A percentile compares a stretch with the other conserved stretches of the same genome.
Evolutionary conservation across 2,329 filamentous ascomycete species (phyloP).

Genomic region (Pestalotiopsis sp.): DNA sequence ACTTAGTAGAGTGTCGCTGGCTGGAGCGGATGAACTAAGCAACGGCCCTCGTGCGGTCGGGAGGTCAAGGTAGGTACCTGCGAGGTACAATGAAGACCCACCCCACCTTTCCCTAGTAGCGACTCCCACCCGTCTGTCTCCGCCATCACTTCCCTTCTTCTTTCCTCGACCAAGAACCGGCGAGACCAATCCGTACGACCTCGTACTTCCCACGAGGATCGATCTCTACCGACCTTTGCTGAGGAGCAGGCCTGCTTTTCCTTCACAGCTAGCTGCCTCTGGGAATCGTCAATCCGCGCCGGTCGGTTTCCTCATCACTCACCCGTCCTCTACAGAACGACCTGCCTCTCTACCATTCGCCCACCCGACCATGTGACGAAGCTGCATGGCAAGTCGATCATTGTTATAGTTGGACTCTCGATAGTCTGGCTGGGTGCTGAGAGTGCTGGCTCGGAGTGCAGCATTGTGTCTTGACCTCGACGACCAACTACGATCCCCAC

Average conservation of each 20-base stretch:
- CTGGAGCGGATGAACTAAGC: constrained; percentile 22
- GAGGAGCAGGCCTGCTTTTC: constrained; percentile 4
- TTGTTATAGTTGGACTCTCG: constrained; percentile 31
- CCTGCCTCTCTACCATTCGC: background rate
- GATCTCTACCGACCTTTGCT: constrained; percentile 4
- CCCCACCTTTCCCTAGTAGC: constrained; percentile 15
- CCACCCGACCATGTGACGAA: constrained; percentile 13
- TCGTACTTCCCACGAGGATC: constrained; percentile 21
- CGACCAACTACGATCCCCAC: constrained; percentile 8
- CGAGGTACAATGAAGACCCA: constrained; percentile 14
- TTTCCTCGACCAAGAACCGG: constrained; percentile 27
- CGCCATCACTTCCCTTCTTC: constrained; percentile 27
- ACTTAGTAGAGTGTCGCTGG: constrained; percentile 10
- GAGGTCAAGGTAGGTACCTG: constrained; percentile 16
- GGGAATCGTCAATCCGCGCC: background rate
- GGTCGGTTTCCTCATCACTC: background rate
- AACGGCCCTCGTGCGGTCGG: constrained; percentile 10
- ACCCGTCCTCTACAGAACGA: background rate
- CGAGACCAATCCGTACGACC: constrained; percentile 25
- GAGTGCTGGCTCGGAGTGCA: constrained; percentile 19
- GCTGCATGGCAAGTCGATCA: constrained; percentile 24
- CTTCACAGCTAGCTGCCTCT: background rate
- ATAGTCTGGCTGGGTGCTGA: constrained; percentile 33
- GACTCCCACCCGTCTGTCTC: constrained; percentile 14
- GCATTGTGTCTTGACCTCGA: constrained; percentile 19